These are phyloP conservation scores for Naganishia randhawae DNA, from an alignment of 768 basidiomycete genomes.

Conservation along the genomic window DNA sequence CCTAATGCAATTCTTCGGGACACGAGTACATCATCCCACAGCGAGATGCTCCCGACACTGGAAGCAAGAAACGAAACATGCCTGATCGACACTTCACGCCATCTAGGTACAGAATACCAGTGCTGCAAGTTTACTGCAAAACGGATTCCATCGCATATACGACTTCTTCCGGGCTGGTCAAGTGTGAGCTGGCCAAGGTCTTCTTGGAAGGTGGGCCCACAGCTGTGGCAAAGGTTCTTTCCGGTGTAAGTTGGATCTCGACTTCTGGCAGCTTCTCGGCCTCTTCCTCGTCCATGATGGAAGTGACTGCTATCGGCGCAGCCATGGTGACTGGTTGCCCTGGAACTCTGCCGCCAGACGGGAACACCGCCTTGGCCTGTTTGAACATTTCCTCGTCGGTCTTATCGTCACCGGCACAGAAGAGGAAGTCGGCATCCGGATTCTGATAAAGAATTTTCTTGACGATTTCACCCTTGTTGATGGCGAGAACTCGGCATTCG, in stretches of 20 bases:
- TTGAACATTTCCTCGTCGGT: conserved; percentile 99
- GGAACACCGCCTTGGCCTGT: conserved; percentile 64
- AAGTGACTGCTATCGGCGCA: conserved; percentile 57
- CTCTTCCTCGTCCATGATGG: conserved; percentile 48
- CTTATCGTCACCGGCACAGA: conserved; percentile 99
- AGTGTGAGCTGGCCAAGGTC: conserved; percentile 87
- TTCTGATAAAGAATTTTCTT: conserved; percentile 87
- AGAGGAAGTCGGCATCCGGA: conserved; percentile 90
- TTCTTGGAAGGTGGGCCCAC: conserved; percentile 84
- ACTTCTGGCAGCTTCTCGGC: conserved; percentile 52
- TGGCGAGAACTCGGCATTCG: conserved; percentile 88
- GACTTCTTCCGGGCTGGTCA: conserved; percentile 65
- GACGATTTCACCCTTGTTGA: conserved; percentile 99
- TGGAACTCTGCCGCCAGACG: conserved; percentile 44
- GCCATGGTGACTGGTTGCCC: conserved; percentile 52
- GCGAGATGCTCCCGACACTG: not conserved
- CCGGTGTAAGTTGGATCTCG: conserved; percentile 63
- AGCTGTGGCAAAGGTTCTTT: conserved; percentile 81
- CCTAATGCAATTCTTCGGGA: not conserved
- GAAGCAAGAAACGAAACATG: not conserved
- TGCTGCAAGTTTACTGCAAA: conserved; percentile 9
- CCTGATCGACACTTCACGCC: not conserved
- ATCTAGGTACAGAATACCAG: not conserved
- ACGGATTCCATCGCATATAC: conserved; percentile 25
- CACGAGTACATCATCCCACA: not conserved